These are phyloP conservation scores for Pseudoturritis turrita DNA, from an alignment of 345 rosid genomes.

Conservation along the genomic window DNA sequence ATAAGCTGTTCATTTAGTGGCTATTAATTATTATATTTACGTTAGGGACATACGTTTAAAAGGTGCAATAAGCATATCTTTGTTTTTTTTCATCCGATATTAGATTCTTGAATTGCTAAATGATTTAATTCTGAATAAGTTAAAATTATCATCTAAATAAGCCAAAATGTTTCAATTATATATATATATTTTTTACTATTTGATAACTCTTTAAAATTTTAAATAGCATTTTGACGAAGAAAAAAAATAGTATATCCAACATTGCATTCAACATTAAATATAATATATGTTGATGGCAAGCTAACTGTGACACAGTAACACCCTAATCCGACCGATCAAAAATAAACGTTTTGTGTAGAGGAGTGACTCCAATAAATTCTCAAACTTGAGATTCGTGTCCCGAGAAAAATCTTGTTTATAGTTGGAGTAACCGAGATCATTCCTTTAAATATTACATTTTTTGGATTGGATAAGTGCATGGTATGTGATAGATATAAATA, in stretches of 20 bases:
- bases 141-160: neutral
- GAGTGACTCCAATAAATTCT: neutral
- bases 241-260: neutral
- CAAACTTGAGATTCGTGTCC: neutral
- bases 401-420: neutral
- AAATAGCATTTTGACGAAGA: too few relatives aligned
- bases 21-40: neutral
- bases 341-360: neutral
- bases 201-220: too few relatives aligned
- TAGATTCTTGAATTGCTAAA: neutral
- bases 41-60: slow-evolving; percentile 1
- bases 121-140: neutral
- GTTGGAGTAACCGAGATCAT: too few relatives aligned
- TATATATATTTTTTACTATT: neutral
- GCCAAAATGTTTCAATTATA: neutral
- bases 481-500: too few relatives aligned
- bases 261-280: neutral
- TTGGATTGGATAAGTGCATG: too few relatives aligned
- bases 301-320: neutral
- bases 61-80: neutral
- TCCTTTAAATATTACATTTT: too few relatives aligned
- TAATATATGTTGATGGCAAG: neutral
- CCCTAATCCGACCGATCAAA: too few relatives aligned
- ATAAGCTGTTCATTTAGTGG: slow-evolving; percentile 16
- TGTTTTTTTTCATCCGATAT: neutral